Conservation (phyloP, 371 early-diverging fungal species). For the Rhizopus stolonifer region DNA sequence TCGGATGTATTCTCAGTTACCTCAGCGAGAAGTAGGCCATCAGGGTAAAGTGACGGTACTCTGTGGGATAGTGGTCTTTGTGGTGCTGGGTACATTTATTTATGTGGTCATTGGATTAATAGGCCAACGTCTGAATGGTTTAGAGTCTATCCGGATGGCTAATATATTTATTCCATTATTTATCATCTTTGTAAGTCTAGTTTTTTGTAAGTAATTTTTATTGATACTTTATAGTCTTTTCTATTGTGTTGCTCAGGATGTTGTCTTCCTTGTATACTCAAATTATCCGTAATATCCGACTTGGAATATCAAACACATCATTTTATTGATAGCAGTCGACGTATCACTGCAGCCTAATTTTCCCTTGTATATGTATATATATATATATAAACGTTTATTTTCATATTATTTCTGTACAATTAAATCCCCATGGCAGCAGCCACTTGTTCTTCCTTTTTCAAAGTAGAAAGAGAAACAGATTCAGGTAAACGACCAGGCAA, state of each 20-base stretch:
- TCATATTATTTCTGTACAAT: not conserved
- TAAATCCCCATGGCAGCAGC: not conserved
- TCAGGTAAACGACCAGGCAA: slow-evolving; percentile 30
- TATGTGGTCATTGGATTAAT: slow-evolving; percentile 77
- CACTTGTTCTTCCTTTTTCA: slow-evolving; percentile 5
- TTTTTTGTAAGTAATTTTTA: not conserved
- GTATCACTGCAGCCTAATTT: slow-evolving; percentile 20
- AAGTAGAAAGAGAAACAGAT: slow-evolving; percentile 4
- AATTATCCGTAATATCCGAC: slow-evolving; percentile 31
- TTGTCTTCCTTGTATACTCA: slow-evolving; percentile 67
- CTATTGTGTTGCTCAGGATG: slow-evolving; percentile 73
- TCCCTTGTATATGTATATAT: not conserved
- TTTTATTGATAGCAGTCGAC: slow-evolving; percentile 16
- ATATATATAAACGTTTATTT: not conserved
- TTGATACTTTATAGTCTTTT: slow-evolving; percentile 32
- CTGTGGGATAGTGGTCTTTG: slow-evolving; percentile 48
- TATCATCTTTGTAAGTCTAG: slow-evolving; percentile 56
- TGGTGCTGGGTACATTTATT: slow-evolving; percentile 53
- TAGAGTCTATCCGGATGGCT: slow-evolving; percentile 49
- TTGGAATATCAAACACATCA: slow-evolving; percentile 21
- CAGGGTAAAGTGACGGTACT: slow-evolving; percentile 58
- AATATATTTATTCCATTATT: slow-evolving; percentile 82
- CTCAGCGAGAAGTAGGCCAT: slow-evolving; percentile 50
- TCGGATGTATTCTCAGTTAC: slow-evolving; percentile 40
- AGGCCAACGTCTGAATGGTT: slow-evolving; percentile 61